Evolutionary conservation across 352 stramenopile genomes (phyloP).

Genomic region (Phytophthora brassicae): DNA sequence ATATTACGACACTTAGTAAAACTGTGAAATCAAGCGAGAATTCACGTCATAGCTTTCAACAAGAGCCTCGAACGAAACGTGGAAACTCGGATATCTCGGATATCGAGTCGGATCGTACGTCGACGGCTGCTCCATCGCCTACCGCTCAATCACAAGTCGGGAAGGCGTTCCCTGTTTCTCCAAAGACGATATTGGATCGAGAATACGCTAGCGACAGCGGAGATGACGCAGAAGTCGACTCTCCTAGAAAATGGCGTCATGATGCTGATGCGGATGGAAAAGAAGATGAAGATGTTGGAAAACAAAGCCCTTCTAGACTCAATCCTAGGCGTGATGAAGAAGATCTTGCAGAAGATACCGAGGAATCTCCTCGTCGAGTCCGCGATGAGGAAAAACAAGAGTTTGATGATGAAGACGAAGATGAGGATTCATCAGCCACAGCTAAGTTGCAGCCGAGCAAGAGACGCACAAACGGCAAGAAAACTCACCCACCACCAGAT

Average conservation of each 20-base stretch:
- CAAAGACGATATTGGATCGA: slow-evolving; percentile 21
- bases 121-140: slow-evolving; percentile 22
- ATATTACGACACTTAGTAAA: slow-evolving; percentile 60
- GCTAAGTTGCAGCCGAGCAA: slow-evolving; percentile 43
- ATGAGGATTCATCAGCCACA: background rate
- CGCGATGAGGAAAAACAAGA: slow-evolving; percentile 16
- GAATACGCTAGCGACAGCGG: slow-evolving; percentile 30
- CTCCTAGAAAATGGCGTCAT: slow-evolving; percentile 13
- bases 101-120: slow-evolving; percentile 29
- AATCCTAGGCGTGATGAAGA: background rate
- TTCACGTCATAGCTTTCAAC: slow-evolving; percentile 18
- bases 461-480: slow-evolving; percentile 71
- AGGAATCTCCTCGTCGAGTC: slow-evolving; percentile 11
- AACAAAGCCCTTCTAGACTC: slow-evolving; percentile 1
- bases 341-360: background rate
- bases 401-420: slow-evolving; percentile 15
- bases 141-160: slow-evolving; percentile 10
- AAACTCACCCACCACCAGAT: slow-evolving; percentile 37
- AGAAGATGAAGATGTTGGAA: slow-evolving; percentile 2
- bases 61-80: slow-evolving; percentile 30
- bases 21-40: slow-evolving; percentile 10
- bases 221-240: slow-evolving; percentile 13
- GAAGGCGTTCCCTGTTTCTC: slow-evolving; percentile 14
- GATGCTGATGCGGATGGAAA: slow-evolving; percentile 9
- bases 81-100: slow-evolving; percentile 48